Percentiles rank a stretch among this genome's conserved stretches.
Conservation (phyloP, 768 basidiomycete species). For the Cantharellus anzutake region DNA sequence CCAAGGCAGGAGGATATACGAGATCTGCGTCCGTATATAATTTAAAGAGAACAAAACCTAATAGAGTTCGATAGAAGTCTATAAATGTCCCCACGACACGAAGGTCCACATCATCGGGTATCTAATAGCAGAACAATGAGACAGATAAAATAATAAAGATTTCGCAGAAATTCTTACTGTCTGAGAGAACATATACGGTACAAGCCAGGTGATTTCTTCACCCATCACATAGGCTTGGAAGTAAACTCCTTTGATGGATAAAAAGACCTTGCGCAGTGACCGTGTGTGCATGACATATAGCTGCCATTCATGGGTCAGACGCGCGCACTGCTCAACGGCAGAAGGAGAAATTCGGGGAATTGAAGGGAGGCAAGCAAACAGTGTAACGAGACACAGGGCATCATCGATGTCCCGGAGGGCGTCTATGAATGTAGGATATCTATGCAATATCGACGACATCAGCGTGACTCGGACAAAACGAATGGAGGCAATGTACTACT, state of each 20-base stretch:
- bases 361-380: constrained; percentile 86
- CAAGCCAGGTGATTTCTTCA: constrained; percentile 86
- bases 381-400: constrained; percentile 82
- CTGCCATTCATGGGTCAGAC: constrained; percentile 91
- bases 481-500: constrained; percentile 10
- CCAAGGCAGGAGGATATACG: constrained; percentile 88
- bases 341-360: constrained; percentile 61
- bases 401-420: constrained; percentile 94
- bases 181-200: constrained; percentile 95
- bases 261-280: constrained; percentile 73
- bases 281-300: constrained; percentile 80
- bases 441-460: constrained; percentile 16
- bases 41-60: constrained; percentile 93
- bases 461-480: background rate
- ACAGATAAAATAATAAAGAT: background rate
- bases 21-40: constrained; percentile 89
- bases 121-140: constrained; percentile 24
- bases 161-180: constrained; percentile 30
- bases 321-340: constrained; percentile 76
- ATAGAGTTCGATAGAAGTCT: constrained; percentile 90
- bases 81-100: constrained; percentile 97
- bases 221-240: constrained; percentile 93
- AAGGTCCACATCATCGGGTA: constrained; percentile 89
- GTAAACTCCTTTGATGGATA: constrained; percentile 96
- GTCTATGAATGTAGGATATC: constrained; percentile 94